Conservation (phyloP, 176 grass and related monocot genomes). For the Aegilops umbellulata region DNA sequence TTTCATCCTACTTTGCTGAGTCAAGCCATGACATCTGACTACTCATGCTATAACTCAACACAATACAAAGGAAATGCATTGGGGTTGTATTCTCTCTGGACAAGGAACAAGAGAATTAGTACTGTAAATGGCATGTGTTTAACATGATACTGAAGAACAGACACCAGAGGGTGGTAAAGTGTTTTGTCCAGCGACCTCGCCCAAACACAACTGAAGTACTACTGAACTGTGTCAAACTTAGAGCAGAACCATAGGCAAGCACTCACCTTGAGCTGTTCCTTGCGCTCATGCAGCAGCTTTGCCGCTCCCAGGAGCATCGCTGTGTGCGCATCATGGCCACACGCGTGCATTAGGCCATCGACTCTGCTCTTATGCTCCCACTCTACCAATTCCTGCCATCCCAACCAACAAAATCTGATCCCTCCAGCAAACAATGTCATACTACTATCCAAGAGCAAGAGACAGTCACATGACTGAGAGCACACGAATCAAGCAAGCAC, state of each 20-base stretch:
- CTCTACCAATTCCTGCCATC: slow-evolving; percentile 73
- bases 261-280: slow-evolving; percentile 62
- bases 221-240: not conserved
- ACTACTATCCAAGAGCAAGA: not conserved
- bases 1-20: not conserved
- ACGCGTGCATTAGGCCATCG: slow-evolving; percentile 85
- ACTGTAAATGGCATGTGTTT: not conserved
- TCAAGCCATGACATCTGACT: not conserved
- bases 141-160: not conserved
- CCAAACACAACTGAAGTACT: not conserved
- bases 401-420: not conserved
- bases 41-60: not conserved
- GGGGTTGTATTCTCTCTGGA: not conserved
- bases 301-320: slow-evolving; percentile 91
- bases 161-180: not conserved
- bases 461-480: not conserved
- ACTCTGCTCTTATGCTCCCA: slow-evolving; percentile 93
- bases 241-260: not conserved
- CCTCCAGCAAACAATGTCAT: not conserved
- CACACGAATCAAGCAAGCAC: not conserved
- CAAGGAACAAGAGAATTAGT: not conserved
- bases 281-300: slow-evolving; percentile 81
- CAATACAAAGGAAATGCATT: not conserved
- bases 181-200: not conserved
- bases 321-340: slow-evolving; percentile 82